These are phyloP conservation scores for Poteriospumella lacustris DNA, from an alignment of 108 stramenopile species.

Conservation along the genomic window DNA sequence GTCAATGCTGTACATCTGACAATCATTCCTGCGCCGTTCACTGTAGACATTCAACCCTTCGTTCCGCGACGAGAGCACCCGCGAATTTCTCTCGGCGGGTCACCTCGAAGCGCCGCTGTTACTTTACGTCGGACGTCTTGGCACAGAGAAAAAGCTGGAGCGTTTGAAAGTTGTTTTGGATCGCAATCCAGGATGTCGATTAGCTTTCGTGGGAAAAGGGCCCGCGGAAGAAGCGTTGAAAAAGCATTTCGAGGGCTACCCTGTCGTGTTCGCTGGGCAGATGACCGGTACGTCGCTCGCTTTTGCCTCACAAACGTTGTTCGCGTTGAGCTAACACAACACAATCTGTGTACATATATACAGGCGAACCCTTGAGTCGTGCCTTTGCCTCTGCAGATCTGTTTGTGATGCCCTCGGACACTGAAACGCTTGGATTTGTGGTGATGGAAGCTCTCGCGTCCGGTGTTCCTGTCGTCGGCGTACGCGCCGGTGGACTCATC, in stretches of 20 bases:
- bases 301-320: neutral
- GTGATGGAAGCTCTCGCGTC: conserved; percentile 24
- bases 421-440: conserved; percentile 26
- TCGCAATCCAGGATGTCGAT: conserved; percentile 41
- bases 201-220: conserved; percentile 68
- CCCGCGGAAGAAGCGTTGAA: conserved; percentile 56
- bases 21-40: neutral
- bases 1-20: too few species aligned
- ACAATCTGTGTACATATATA: neutral
- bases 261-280: conserved; percentile 40
- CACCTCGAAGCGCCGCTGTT: conserved; percentile 75
- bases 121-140: conserved; percentile 82
- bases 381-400: conserved; percentile 39
- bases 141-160: conserved; percentile 63
- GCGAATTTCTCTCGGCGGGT: conserved; percentile 67
- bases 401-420: conserved; percentile 29
- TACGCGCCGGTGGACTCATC: conserved; percentile 67
- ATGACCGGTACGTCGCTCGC: neutral
- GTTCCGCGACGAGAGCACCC: conserved; percentile 63
- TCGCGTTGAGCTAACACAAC: neutral
- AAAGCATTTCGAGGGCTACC: conserved; percentile 52
- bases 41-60: conserved; percentile 65
- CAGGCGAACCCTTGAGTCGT: conserved; percentile 44
- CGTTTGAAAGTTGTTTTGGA: conserved; percentile 43
- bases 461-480: conserved; percentile 29